phyloP scores from a whole-genome alignment of 495 filamentous ascomycete genomes.

The Penicillium silybi region DNA sequence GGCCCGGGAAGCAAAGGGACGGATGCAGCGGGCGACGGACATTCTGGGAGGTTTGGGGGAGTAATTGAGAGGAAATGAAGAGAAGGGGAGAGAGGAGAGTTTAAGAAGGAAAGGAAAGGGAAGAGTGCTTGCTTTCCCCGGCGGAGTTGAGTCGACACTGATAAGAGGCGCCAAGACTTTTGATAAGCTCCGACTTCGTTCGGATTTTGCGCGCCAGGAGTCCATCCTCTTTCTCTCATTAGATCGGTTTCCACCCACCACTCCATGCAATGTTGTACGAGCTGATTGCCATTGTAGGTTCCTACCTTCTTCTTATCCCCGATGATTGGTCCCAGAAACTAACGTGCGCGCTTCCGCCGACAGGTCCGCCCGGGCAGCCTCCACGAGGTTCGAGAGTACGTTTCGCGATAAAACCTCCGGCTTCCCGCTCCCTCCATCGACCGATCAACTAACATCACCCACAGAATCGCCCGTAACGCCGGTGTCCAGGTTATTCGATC shows the following conservation, averaged over 20 bases:
- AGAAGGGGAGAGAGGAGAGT: conserved; percentile 23
- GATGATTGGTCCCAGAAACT: background rate
- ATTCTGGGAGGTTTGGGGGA: conserved; percentile 25
- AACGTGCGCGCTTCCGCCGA: conserved; percentile 6
- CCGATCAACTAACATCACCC: conserved; percentile 14
- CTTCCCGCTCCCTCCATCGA: background rate
- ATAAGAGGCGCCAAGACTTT: conserved; percentile 31
- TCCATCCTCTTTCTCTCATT: conserved; percentile 6
- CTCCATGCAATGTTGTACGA: conserved; percentile 82
- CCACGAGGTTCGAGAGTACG: conserved; percentile 90
- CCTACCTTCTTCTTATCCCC: background rate
- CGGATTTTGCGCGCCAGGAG: conserved; percentile 22
- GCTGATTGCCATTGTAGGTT: conserved; percentile 85
- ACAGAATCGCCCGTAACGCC: conserved; percentile 77
- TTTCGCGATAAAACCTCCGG: conserved; percentile 12
- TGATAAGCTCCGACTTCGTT: conserved; percentile 28
- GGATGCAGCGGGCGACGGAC: conserved; percentile 39
- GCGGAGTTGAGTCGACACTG: conserved; percentile 18
- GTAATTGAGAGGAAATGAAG: conserved; percentile 19
- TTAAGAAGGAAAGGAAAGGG: conserved; percentile 25
- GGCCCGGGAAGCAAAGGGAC: conserved; percentile 41
- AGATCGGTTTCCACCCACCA: conserved; percentile 18
- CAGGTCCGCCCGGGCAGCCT: conserved; percentile 88
- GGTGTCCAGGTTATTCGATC: conserved; percentile 77
- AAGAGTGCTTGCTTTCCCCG: conserved; percentile 29